Evolutionary conservation across 2,329 filamentous ascomycete species (phyloP), one percentile per base, ranked within the genome.

Genomic region (Botrytis deweyae): DNA sequence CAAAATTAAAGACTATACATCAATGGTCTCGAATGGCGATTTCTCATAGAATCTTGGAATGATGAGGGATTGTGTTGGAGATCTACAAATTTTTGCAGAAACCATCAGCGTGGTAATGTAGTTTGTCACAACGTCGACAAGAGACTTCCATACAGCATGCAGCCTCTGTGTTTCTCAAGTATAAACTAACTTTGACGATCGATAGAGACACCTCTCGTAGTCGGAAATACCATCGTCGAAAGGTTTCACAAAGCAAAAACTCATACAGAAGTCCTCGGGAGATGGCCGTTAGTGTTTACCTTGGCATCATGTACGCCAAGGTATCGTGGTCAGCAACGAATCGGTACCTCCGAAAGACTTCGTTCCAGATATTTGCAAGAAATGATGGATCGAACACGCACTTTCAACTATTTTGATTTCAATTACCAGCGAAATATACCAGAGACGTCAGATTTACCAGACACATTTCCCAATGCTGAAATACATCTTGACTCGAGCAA

Each of bases 341-440:
- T 61, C 58, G 20, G 29, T 36, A 36, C 33, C 33, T 22, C 33
- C 58, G 58, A 61, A 22, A 61, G 18, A 36, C 9, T 36, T 36
- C 20, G 6, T 12, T 10, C 18, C 20, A 18, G 3, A 33, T 1
- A 59, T 10, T 9, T 10, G 18, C 18, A 36, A 12, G 2, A 36
- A 7, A 36, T 22, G 9, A 36, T 22, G 33, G 4, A 2, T 14
- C 16, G 2, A 33, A 33, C n/a, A 29, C 14, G 18, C 1, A 8
- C 9, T 29, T 58, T 8, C 12, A 58, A 8, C 1, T 4, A 29
- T 8, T 9, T 18, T 9, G 12, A 29, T 9, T 16, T 1, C 3
- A 4, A 29, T 29, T 4, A 1, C 4, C 3, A 3, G n/a, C 3
- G n/a, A 1, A 33, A 29, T 18, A 29, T 18, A 55, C 5, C 1